Conservation (phyloP, 495 filamentous ascomycete genomes). For the Podospora sp. region DNA sequence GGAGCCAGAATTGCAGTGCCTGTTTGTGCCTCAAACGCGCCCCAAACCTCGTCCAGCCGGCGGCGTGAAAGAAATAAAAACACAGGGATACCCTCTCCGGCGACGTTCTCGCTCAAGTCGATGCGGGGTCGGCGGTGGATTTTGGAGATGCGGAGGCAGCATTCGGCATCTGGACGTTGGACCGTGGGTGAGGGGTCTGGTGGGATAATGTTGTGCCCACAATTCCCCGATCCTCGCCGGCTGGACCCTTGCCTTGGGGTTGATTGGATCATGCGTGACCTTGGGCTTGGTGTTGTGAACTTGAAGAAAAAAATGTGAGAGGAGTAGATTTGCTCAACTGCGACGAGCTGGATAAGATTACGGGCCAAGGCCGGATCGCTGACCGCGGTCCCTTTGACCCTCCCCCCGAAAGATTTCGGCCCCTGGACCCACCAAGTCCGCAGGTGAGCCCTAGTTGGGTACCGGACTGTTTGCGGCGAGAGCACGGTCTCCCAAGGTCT, state of each 20-base stretch:
- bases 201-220: background rate
- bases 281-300: too few species aligned
- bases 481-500: constrained; percentile 7
- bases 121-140: constrained; percentile 27
- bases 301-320: too few species aligned
- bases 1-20: background rate
- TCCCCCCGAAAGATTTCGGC: background rate
- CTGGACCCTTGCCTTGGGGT: background rate
- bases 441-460: background rate
- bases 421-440: background rate
- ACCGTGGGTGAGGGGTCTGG: background rate
- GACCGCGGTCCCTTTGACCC: too few species aligned
- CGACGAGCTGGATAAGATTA: too few species aligned
- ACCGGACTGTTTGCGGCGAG: background rate
- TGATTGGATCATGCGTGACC: too few species aligned
- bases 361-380: too few species aligned
- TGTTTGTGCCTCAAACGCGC: constrained; percentile 2
- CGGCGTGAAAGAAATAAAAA: background rate
- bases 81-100: background rate
- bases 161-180: constrained; percentile 27
- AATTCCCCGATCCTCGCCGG: background rate
- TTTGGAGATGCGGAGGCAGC: constrained; percentile 31
- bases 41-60: background rate
- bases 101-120: background rate
- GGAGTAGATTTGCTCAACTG: too few species aligned